phyloP scores from a whole-genome alignment of 495 filamentous ascomycete genomes.

The Neurospora tetraspora region DNA sequence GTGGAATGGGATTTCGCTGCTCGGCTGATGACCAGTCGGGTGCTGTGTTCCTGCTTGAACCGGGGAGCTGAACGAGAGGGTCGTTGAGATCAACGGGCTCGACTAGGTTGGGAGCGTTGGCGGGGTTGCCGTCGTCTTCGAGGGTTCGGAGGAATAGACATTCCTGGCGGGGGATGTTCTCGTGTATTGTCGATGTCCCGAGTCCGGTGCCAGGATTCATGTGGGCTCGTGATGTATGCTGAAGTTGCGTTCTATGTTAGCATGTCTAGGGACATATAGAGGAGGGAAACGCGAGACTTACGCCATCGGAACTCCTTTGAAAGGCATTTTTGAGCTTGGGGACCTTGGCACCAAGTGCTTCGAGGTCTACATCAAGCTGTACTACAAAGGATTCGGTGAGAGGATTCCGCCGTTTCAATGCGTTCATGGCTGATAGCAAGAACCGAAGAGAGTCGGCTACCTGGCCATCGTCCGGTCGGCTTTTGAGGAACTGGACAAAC shows the following conservation, averaged over 20 bases:
- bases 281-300: conserved; percentile 17
- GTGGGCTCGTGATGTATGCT: neutral
- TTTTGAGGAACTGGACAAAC: conserved; percentile 92
- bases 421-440: conserved; percentile 78
- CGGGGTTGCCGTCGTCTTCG: conserved; percentile 22
- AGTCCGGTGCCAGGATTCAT: neutral
- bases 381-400: conserved; percentile 92
- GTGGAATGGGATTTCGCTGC: conserved; percentile 16
- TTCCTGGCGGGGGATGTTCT: conserved; percentile 19
- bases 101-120: conserved; percentile 16
- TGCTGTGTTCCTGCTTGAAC: conserved; percentile 14
- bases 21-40: conserved; percentile 25
- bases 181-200: neutral
- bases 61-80: conserved; percentile 5
- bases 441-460: conserved; percentile 79
- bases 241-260: neutral
- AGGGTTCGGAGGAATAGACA: conserved; percentile 23
- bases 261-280: neutral
- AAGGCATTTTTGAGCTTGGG: conserved; percentile 43
- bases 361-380: conserved; percentile 86
- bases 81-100: conserved; percentile 17
- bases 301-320: conserved; percentile 38
- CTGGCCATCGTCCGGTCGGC: conserved; percentile 72
- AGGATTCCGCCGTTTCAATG: conserved; percentile 78
- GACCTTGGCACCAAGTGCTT: conserved; percentile 48